A percentile compares a stretch with the other conserved stretches of the same genome.
Conservation (phyloP, 2,329 filamentous ascomycete genomes). For the Ceratocystis destructans region DNA sequence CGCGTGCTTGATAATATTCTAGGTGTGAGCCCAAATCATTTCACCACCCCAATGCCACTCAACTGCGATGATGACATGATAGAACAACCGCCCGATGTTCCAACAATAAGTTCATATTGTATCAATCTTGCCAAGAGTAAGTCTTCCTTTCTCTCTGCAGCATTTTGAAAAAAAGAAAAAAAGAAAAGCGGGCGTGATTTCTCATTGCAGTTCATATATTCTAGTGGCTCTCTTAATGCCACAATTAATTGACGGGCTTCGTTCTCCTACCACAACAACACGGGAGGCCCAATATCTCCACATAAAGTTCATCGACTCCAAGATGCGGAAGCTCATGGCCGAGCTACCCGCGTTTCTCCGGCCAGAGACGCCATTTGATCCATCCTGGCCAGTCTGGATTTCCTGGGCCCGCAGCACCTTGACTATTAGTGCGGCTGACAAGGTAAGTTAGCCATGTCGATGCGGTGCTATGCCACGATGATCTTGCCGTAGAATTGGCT, state of each 20-base stretch:
- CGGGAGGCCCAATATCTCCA: slow-evolving; percentile 16
- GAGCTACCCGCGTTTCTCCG: slow-evolving; percentile 12
- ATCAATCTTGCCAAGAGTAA: slow-evolving; percentile 17
- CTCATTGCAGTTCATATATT: background rate
- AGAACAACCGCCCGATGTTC: slow-evolving; percentile 10
- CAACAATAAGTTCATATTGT: slow-evolving; percentile 18
- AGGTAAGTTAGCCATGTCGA: slow-evolving; percentile 2
- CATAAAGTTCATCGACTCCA: slow-evolving; percentile 11
- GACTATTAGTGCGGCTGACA: slow-evolving; percentile 18
- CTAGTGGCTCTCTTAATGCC: slow-evolving; percentile 18
- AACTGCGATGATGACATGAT: slow-evolving; percentile 19
- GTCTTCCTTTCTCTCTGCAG: background rate
- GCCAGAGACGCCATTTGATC: slow-evolving; percentile 6
- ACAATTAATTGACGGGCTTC: slow-evolving; percentile 15
- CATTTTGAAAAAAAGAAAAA: background rate
- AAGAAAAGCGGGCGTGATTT: background rate
- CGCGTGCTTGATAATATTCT: background rate
- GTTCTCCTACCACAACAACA: slow-evolving; percentile 8
- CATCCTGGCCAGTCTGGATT: slow-evolving; percentile 17
- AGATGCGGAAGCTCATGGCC: slow-evolving; percentile 12
- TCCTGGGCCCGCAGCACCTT: slow-evolving; percentile 17
- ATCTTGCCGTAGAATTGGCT: too few species aligned
- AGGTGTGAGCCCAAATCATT: slow-evolving; percentile 17
- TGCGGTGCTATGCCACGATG: background rate
- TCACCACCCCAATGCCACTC: slow-evolving; percentile 17